phyloP scores from a whole-genome alignment of 768 basidiomycete genomes.

The Favolaschia claudopus region DNA sequence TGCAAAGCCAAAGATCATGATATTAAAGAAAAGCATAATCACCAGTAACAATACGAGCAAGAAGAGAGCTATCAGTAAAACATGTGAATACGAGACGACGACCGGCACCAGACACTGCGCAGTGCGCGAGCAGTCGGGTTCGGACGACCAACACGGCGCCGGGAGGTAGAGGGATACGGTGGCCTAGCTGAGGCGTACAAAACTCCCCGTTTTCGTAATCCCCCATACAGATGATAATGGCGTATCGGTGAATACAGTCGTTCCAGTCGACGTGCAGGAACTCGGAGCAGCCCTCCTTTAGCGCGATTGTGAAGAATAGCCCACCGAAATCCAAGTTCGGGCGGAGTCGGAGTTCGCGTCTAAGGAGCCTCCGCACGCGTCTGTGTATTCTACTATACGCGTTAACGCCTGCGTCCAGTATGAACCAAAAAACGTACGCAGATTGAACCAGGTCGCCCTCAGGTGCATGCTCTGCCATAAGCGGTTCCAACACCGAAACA shows the following conservation, averaged over 20 bases:
- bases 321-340: conserved; percentile 28
- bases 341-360: not conserved
- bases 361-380: not conserved
- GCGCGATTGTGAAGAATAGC: conserved; percentile 32
- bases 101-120: not conserved
- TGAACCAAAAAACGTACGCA: too few relatives aligned
- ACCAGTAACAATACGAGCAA: too few relatives aligned
- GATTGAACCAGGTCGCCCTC: too few relatives aligned
- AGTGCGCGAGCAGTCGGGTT: conserved; percentile 27
- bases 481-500: too few relatives aligned
- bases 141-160: conserved; percentile 30
- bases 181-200: conserved; percentile 30
- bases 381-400: too few relatives aligned
- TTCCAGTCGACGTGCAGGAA: conserved; percentile 34
- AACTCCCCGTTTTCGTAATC: conserved; percentile 32
- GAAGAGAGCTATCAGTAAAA: not conserved
- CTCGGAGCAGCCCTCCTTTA: conserved; percentile 37
- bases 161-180: conserved; percentile 27
- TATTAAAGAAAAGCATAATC: too few relatives aligned
- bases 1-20: too few relatives aligned
- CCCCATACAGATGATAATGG: conserved; percentile 29
- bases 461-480: too few relatives aligned
- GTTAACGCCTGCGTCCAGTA: too few relatives aligned
- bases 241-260: conserved; percentile 16
- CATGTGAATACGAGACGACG: not conserved